Base-by-base conservation (phyloP, 345 rosid species). In the Lumnitzera racemosa region DNA sequence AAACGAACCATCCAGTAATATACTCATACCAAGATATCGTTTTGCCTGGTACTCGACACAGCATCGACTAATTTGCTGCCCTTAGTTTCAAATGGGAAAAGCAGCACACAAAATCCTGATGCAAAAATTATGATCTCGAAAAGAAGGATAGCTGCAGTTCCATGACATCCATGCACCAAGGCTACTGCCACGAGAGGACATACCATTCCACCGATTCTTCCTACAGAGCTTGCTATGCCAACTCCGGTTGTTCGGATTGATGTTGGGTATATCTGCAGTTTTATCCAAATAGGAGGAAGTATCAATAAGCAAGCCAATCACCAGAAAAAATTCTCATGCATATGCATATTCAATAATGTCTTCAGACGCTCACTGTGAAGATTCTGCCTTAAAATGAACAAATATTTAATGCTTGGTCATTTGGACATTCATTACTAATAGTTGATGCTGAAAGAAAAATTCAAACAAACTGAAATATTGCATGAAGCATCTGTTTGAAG, bases 111-210 rank as follows among this genome's bases (percentile, higher is more conserved):
- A 56, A 87, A 56, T 20, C 89, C 96, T 13, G 96, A 81, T 16
- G 75, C 53, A 57, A 89, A 69, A 51, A 79, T 65, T 63, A 91
- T 73, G 56, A 67, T 49, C 81, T 69, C 89, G 50, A 91, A 91
- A 36, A 91, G 76, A 63, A 83, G 25, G 55, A 91, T 59, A 0
- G 96, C 85, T 31, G 72, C 74, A 2, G 80, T 77, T 78, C 81
- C 94, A 71, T 85, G 96, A 24, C 98, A 92, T 65, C 88, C 89
- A 23, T 85, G 85, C 55, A 92, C 86, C 58, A 92, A 70, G 61
- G 81, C 82, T 59, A 92, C 89, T 8, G 98, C 96, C 61, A 89
- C 96, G 13, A 87, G 80, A 23, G 98, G 98, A 57, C 96, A 87
- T 29, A 85, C 46, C 82, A 89, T 82, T 61, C 98, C 98, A 17